These are phyloP conservation scores for Uronychia setigera DNA, from an alignment of 73 alveolate species.

Conservation along the genomic window DNA sequence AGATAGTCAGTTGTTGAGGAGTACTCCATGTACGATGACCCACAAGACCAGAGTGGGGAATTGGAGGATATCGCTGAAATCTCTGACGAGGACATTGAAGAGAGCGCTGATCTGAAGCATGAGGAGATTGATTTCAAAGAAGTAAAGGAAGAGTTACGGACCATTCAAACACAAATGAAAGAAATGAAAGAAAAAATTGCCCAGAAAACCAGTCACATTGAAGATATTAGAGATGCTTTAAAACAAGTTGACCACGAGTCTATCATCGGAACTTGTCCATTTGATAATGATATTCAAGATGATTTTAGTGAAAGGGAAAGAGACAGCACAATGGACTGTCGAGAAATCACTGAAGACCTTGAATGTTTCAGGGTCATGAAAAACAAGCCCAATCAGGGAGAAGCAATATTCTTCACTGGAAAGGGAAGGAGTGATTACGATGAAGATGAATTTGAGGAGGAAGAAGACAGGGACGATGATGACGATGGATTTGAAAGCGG, in stretches of 20 bases:
- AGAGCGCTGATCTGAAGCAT: not conserved
- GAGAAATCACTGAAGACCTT: not conserved
- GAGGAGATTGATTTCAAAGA: slow-evolving; percentile 22
- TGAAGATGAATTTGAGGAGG: slow-evolving; percentile 37
- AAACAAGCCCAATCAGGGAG: too few relatives aligned
- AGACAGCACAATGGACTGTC: not conserved
- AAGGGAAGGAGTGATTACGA: too few relatives aligned
- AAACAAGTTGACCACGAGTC: not conserved
- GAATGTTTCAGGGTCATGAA: slow-evolving; percentile 10
- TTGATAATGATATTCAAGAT: not conserved
- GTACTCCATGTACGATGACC: slow-evolving; percentile 24
- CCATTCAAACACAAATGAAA: slow-evolving; percentile 24
- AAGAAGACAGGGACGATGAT: slow-evolving; percentile 17
- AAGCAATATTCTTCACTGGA: too few relatives aligned
- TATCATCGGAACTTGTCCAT: not conserved
- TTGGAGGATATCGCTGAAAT: not conserved
- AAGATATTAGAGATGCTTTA: slow-evolving; percentile 38
- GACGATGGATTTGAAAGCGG: too few relatives aligned
- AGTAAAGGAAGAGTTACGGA: slow-evolving; percentile 27
- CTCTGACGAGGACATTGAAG: not conserved
- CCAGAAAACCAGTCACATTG: slow-evolving; percentile 30
- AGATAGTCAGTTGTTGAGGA: slow-evolving; percentile 22
- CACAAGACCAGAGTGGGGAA: not conserved
- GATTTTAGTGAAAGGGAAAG: not conserved
- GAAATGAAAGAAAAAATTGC: slow-evolving; percentile 16